These are phyloP conservation scores for Lathyrus tuberosus DNA, from an alignment of 306 rosid species.

Conservation along the genomic window DNA sequence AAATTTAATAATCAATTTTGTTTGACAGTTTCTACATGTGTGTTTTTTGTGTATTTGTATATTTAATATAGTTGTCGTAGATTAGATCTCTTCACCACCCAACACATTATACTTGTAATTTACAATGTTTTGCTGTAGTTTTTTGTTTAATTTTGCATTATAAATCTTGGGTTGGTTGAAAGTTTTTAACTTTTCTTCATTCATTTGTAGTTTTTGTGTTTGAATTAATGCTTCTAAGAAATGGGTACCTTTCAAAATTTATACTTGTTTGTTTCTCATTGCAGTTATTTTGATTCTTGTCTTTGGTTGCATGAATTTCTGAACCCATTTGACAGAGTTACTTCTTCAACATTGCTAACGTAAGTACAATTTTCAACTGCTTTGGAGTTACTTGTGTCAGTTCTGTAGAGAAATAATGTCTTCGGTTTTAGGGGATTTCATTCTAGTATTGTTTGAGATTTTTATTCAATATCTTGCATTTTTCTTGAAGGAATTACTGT, in stretches of 20 bases:
- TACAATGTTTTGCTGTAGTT: neutral
- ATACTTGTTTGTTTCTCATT: neutral
- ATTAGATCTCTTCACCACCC: conserved; percentile 5
- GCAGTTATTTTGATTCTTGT: conserved; percentile 1
- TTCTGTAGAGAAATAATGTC: neutral
- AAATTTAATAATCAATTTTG: neutral
- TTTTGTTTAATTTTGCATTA: too few relatives aligned
- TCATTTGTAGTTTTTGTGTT: neutral
- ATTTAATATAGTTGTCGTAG: neutral
- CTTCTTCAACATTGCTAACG: conserved; percentile 31
- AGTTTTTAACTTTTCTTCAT: neutral
- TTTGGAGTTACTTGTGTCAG: neutral
- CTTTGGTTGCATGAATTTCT: neutral
- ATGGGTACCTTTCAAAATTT: neutral
- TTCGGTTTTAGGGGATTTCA: conserved; percentile 28
- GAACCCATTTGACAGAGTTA: neutral
- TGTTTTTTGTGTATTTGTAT: neutral
- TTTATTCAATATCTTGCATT: conserved; percentile 21
- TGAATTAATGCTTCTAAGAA: neutral
- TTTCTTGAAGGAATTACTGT: conserved; percentile 7
- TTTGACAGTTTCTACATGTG: neutral
- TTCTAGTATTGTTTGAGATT: conserved; percentile 30
- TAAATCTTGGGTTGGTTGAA: too few relatives aligned
- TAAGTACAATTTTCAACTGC: conserved; percentile 34
- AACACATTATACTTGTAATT: neutral